Evolutionary conservation across 2,329 filamentous ascomycete genomes (phyloP), one percentile per base, ranked within the genome.

Genomic region (Cytospora leucostoma): DNA sequence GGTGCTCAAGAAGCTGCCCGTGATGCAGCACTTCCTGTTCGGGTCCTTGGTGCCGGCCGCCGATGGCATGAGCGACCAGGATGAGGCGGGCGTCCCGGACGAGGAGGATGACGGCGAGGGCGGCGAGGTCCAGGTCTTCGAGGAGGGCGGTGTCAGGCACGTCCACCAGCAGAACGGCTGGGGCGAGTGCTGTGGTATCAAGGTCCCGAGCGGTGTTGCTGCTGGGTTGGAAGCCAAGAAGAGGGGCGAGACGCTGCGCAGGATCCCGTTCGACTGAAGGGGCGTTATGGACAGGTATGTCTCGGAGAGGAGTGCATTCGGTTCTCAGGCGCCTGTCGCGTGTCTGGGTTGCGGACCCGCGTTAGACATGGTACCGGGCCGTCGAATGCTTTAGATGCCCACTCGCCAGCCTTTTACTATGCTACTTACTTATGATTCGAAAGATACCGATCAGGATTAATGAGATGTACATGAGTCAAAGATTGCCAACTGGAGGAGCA

Each of bases 11-110:
- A 99, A 99, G 76, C 75, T 99, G 61, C 95, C 95, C 0, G 94
- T 99, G 51, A 98, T 98, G 93, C 95, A 99, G 77, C 96, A 99
- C 75, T 99, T 99, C 70, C 73, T 99, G 61, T 99, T 99, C 72
- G 95, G 95, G 0, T 89, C 88, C 10, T 76, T 99, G 57, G 82
- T 99, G 1, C 89, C 92, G 0, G 92, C 94, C 0, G 86, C 82
- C 0, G 86, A 92, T 27, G 91, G 86, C 1, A 98, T 99, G 95
- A 90, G 86, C 66, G 83, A 80, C 54, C 85, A 88, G 69, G 77
- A 78, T 33, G 82, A 86, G 54, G 76, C 77, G 1, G 82, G 79
- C n/a, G 71, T 74, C 5, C 71, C 73, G 3, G 74, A 74, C 4
- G 79, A 81, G 50, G 83, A 85, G 65, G 75, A 74, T 0, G 79